Base-by-base conservation (phyloP, 345 rosid species). In the Nasturtium officinale region DNA sequence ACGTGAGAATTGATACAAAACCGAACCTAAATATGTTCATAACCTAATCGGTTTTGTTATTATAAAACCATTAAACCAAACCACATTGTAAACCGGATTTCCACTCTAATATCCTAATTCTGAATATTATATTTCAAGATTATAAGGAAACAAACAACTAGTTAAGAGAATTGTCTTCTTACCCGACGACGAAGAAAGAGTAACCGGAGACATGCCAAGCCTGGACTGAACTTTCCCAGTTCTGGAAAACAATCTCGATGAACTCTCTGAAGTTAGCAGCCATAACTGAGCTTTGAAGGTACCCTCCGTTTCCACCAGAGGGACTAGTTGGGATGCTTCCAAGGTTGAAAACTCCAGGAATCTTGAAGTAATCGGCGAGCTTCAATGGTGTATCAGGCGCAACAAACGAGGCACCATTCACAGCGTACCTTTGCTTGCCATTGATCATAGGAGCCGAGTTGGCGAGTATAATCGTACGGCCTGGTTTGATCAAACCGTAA, bases 181-280 rank as follows among this genome's bases (percentile, higher is more conserved):
- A 95, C 99, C 97, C 99, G 21, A 88, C 88, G 17, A 95, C 92
- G 40, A 88, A 95, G 89, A 91, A 95, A 29, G 93, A 80, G 80
- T 86, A 76, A 54, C 99, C 99, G 38, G 87, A 74, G 59, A 91
- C 75, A 79, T 95, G 99, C 87, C 89, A 91, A 18, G 97, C 90
- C 84, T 90, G 97, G 46, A 91, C 75, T 5, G 92, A 85, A 23
- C 83, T 74, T 74, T 95, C 99, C 79, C 87, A 77, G 79, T 95
- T 95, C 47, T 86, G 87, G 80, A 91, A 91, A 59, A 95, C 89
- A 50, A 95, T 90, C 83, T 95, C 99, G 2, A 90, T 74, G 62
- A 67, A 91, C 56, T 87, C 87, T 30, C 97, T 73, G 77, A 87
- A 90, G 75, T 84, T 82, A 17, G 88, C 84, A 3, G 85, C 67